Conservation (phyloP, 345 rosid species). For the Laguncularia racemosa region DNA sequence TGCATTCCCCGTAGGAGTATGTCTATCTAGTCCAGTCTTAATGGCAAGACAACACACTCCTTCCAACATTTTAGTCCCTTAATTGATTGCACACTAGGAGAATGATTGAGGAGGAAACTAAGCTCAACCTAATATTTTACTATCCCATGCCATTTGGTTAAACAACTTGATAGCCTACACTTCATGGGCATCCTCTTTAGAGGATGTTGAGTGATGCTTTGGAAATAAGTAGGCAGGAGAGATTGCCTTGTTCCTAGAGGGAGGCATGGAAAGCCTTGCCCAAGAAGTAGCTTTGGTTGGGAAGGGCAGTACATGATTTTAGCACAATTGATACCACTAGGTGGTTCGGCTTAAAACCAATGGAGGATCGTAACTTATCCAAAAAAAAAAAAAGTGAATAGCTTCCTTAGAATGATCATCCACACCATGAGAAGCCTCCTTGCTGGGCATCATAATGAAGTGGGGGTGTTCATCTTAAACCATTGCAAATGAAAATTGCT, state of each 20-base stretch:
- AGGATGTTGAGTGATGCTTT: slow-evolving; percentile 69
- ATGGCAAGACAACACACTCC: slow-evolving; percentile 36
- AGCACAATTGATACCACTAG: slow-evolving; percentile 41
- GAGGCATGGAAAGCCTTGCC: slow-evolving; percentile 53
- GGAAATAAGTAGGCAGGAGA: slow-evolving; percentile 39
- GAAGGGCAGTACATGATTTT: slow-evolving; percentile 51
- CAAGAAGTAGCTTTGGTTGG: slow-evolving; percentile 16
- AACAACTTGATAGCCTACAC: slow-evolving; percentile 43
- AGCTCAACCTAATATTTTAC: slow-evolving; percentile 32
- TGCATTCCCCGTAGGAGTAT: slow-evolving; percentile 71
- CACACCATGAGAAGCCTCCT: no score
- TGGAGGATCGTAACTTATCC: slow-evolving; percentile 21
- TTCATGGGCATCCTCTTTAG: slow-evolving; percentile 21
- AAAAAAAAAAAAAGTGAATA: slow-evolving; percentile 32
- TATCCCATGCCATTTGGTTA: slow-evolving; percentile 32
- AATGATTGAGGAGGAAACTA: slow-evolving; percentile 51
- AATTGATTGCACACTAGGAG: slow-evolving; percentile 69
- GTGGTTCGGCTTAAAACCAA: slow-evolving; percentile 29
- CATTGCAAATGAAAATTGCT: no score
- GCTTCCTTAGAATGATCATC: no score
- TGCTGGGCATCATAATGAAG: no score
- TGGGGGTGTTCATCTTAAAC: no score
- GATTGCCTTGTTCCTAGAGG: slow-evolving; percentile 41
- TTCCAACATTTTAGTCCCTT: slow-evolving; percentile 42
- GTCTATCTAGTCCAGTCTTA: slow-evolving; percentile 51